Base-by-base conservation (phyloP, 208 protist species). In the Lotmaria passim region DNA sequence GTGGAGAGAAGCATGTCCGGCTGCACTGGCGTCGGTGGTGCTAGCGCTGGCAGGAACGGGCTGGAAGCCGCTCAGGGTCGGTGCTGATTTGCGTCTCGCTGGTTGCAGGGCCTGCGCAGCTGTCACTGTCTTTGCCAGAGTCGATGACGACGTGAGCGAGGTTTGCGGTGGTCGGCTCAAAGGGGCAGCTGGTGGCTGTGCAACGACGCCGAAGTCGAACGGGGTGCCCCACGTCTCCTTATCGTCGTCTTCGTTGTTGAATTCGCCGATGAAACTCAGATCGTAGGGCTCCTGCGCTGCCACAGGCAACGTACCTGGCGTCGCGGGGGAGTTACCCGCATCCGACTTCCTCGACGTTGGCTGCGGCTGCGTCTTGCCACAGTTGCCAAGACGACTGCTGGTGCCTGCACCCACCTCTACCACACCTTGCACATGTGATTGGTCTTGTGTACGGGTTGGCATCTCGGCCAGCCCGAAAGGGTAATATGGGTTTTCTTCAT, bases 201-300 rank as follows among this genome's bases (percentile, higher is more conserved):
- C 21, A 12, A 55, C 28, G 3, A 28, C 12, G 28, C 50, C 36
- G 50, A 23, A 55, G 50, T 55, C 50, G 21, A 55, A 21, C 28
- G 15, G 23, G 3, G 15, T 5, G 2, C 7, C 50, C 28, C 21
- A 3, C 14, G 23, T 8, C 5, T 3, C 53, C 6, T 39, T 33
- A 15, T 26, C 19, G 21, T 43, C 53, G 53, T 44, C 30, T 30
- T n/a, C 34, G 3, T 3, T 21, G 31, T 12, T 21, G 12, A 43
- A 15, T 15, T 21, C 34, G 5, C 11, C 12, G 4, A 38, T 11
- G 17, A 28, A 61, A 21, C 43, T 55, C 12, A 70, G 39, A 41
- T 70, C 64, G 53, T 70, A 70, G 38, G 15, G 23, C 17, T 17
- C 38, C 17, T 24, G 38, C 17, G 23, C 51, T 10, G 23, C 51